A percentile compares a stretch with the other conserved stretches of the same genome.
These are phyloP conservation scores for Coniochaeta sp. DNA, from an alignment of 2,329 filamentous ascomycete genomes.

Conservation along the genomic window DNA sequence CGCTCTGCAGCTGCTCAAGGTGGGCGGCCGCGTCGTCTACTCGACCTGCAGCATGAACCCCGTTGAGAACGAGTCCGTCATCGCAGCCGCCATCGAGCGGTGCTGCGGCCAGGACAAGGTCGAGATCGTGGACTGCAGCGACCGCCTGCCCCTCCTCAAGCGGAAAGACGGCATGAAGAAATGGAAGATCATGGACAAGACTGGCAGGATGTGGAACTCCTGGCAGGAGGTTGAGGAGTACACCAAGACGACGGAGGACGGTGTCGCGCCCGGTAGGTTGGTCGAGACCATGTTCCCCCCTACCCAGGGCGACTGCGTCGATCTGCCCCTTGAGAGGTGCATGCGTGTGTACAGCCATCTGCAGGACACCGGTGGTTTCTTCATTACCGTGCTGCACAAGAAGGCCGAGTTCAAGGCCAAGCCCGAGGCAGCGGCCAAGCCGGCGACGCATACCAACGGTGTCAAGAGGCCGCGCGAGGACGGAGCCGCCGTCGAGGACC, in stretches of 20 bases:
- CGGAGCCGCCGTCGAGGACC: conserved; percentile 21
- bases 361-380: conserved; percentile 96
- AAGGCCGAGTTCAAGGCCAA: conserved; percentile 74
- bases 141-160: conserved; percentile 69
- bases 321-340: conserved; percentile 78
- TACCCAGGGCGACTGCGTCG: conserved; percentile 42
- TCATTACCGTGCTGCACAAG: conserved; percentile 94
- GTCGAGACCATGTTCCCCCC: conserved; percentile 79
- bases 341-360: conserved; percentile 92
- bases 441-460: conserved; percentile 15
- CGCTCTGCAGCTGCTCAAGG: conserved; percentile 91
- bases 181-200: conserved; percentile 91
- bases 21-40: conserved; percentile 90
- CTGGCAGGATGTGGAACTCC: conserved; percentile 67
- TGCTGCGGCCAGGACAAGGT: conserved; percentile 81
- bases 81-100: conserved; percentile 80
- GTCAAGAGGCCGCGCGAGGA: conserved; percentile 26
- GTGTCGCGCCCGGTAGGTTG: conserved; percentile 57
- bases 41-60: conserved; percentile 99
- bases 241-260: conserved; percentile 52
- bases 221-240: conserved; percentile 77
- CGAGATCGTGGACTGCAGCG: conserved; percentile 74
- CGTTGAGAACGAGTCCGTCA: conserved; percentile 90
- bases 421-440: conserved; percentile 51
- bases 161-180: conserved; percentile 67